phyloP scores from a whole-genome alignment of 345 rosid genomes.

The Moricandia arvensis region DNA sequence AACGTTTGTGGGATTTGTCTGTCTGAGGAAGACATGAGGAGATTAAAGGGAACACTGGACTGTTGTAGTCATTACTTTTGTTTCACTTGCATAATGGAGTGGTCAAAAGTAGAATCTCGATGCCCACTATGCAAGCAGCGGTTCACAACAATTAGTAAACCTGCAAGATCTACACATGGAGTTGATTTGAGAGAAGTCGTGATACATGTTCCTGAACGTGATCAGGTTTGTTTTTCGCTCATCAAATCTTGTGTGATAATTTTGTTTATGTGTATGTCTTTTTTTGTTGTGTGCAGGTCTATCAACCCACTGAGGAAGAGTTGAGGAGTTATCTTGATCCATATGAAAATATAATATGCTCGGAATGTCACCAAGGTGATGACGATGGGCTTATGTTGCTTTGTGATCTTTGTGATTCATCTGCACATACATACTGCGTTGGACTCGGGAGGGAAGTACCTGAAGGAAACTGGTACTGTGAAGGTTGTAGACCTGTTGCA shows the following conservation, averaged over 20 bases:
- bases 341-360: slow-evolving; percentile 84
- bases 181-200: slow-evolving; percentile 74
- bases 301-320: slow-evolving; percentile 99
- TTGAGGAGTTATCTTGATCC: slow-evolving; percentile 90
- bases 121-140: slow-evolving; percentile 97
- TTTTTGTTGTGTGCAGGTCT: slow-evolving; percentile 55
- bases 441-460: slow-evolving; percentile 96
- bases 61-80: slow-evolving; percentile 96
- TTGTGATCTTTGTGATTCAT: slow-evolving; percentile 96
- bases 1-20: slow-evolving; percentile 93
- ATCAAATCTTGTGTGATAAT: not conserved
- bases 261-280: not conserved
- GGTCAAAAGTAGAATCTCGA: slow-evolving; percentile 98
- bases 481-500: slow-evolving; percentile 84
- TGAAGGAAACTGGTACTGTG: slow-evolving; percentile 98
- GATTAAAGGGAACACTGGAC: slow-evolving; percentile 74
- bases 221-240: slow-evolving; percentile 53
- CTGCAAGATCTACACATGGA: slow-evolving; percentile 71
- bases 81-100: slow-evolving; percentile 91
- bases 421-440: slow-evolving; percentile 97
- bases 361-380: slow-evolving; percentile 92
- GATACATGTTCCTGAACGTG: slow-evolving; percentile 76
- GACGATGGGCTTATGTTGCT: slow-evolving; percentile 97
- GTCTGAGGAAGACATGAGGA: slow-evolving; percentile 83
- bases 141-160: slow-evolving; percentile 76